Base-by-base conservation (phyloP, 2,329 filamentous ascomycete species). In the Colletotrichum spinosum region DNA sequence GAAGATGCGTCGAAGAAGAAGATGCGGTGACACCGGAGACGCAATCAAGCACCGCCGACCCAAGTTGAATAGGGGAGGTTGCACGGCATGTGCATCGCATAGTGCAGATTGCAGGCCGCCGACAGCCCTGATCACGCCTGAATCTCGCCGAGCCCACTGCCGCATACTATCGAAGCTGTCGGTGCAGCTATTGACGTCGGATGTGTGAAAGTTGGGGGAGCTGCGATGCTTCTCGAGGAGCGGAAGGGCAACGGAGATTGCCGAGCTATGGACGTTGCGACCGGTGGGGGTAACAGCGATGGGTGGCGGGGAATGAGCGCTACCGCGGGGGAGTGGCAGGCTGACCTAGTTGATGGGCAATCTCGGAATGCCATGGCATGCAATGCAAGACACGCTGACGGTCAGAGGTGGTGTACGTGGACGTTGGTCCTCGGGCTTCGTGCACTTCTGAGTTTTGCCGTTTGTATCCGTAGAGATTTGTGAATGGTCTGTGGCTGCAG, bases 341-440 rank as follows among this genome's bases (percentile, higher is more conserved):
- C 9, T 35, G 35, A 48, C 37, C 17, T 39, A 39, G 35, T 35
- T 15, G 35, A 48, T 46, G 54, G 45, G 54, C 6, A n/a, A 38
- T 35, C 25, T 44, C 13, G 33, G 57, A 55, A 63, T 59, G 17
- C 35, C 51, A 63, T 64, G 41, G 49, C 53, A 62, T 67, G 65
- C 65, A 67, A 67, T 66, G 65, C 65, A 57, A 45, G 62, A 66
- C 56, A 66, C 65, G 65, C 56, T 67, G 65, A 56, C 65, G 57
- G 49, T 58, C 46, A 52, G 49, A 49, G 42, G 50, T 34, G 48
- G 34, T 41, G 33, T 59, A 55, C 57, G 61, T 55, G 56, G 44
- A 41, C 41, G 39, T 15, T 50, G 48, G 11, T 50, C 50, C 56
- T 49, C 61, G 7, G 13, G 13, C 12, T 4, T 25, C 25, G 25